Percentiles rank a stretch among this genome's conserved stretches.
phyloP scores from a whole-genome alignment of 1,284 basidiomycete genomes.

The Lentinula novae-zelandiae region DNA sequence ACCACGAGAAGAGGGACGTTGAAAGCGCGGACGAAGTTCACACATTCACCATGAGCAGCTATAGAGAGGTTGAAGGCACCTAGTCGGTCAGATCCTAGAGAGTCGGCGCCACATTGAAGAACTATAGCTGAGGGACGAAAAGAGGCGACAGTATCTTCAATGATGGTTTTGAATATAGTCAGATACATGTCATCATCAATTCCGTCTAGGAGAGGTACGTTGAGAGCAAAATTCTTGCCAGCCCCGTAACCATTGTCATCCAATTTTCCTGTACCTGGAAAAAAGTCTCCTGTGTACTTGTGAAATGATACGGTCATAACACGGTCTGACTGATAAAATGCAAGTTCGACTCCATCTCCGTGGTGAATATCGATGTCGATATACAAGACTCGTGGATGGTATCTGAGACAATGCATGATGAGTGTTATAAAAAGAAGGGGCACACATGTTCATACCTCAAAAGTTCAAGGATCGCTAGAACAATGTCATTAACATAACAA shows the following conservation, averaged over 20 bases:
- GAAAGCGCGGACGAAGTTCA: conserved; percentile 93
- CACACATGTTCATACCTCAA: conserved; percentile 53
- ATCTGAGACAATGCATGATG: conserved; percentile 41
- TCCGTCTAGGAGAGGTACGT: conserved; percentile 94
- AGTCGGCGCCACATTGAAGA: conserved; percentile 96
- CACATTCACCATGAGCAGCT: conserved; percentile 97
- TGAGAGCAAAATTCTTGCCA: conserved; percentile 95
- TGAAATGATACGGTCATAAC: conserved; percentile 99
- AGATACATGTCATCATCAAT: conserved; percentile 98
- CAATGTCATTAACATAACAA: conserved; percentile 96
- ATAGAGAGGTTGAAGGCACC: conserved; percentile 99
- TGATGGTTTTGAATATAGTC: conserved; percentile 92
- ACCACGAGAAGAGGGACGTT: conserved; percentile 87
- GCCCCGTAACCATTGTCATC: conserved; percentile 84
- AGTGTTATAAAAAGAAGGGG: neutral
- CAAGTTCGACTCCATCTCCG: conserved; percentile 95
- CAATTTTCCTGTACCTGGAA: conserved; percentile 92
- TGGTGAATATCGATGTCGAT: conserved; percentile 98
- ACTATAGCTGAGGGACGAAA: conserved; percentile 93
- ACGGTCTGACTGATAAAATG: conserved; percentile 96
- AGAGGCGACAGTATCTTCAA: conserved; percentile 88
- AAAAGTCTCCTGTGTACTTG: conserved; percentile 99
- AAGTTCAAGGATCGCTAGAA: conserved; percentile 89
- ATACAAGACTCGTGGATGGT: conserved; percentile 89
- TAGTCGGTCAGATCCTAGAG: conserved; percentile 89